Evolutionary conservation across 495 filamentous ascomycete species (phyloP).

Genomic region (Trichoderma virens): DNA sequence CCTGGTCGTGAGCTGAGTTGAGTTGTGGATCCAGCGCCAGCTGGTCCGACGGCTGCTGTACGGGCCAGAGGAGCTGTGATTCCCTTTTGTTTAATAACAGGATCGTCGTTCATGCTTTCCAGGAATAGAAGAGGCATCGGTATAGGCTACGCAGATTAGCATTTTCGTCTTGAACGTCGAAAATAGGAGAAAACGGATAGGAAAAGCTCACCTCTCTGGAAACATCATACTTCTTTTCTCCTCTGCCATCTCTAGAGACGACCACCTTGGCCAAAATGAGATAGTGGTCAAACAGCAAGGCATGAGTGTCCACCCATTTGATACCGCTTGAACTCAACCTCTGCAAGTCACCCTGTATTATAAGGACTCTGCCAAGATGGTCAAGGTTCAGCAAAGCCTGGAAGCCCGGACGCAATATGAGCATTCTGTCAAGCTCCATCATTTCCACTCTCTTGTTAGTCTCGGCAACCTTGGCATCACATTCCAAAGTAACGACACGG

Average conservation of each 20-base stretch:
- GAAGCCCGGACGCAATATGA: constrained; percentile 81
- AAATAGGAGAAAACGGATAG: not conserved
- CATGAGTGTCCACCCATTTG: constrained; percentile 84
- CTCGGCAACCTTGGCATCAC: constrained; percentile 90
- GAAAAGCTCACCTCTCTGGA: constrained; percentile 72
- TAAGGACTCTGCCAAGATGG: constrained; percentile 82
- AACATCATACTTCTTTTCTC: constrained; percentile 86
- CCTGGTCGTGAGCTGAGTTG: constrained; percentile 50
- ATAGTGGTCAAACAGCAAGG: constrained; percentile 93
- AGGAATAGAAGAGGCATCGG: constrained; percentile 93
- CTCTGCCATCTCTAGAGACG: constrained; percentile 56
- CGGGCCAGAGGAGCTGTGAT: constrained; percentile 59
- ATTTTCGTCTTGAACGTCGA: constrained; percentile 7
- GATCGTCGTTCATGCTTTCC: constrained; percentile 84
- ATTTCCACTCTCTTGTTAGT: constrained; percentile 87
- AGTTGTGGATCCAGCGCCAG: constrained; percentile 38
- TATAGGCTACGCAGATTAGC: constrained; percentile 54
- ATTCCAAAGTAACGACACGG: constrained; percentile 82
- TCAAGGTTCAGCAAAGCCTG: constrained; percentile 84
- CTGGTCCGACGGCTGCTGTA: constrained; percentile 26
- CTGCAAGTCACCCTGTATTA: constrained; percentile 85
- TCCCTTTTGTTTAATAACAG: constrained; percentile 79
- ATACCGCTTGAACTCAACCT: constrained; percentile 80
- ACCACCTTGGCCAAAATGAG: constrained; percentile 84
- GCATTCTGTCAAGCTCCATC: constrained; percentile 71